A percentile compares a stretch with the other conserved stretches of the same genome.
Evolutionary conservation across 2,329 filamentous ascomycete genomes (phyloP).

Genomic region (Colletotrichum truncatum): DNA sequence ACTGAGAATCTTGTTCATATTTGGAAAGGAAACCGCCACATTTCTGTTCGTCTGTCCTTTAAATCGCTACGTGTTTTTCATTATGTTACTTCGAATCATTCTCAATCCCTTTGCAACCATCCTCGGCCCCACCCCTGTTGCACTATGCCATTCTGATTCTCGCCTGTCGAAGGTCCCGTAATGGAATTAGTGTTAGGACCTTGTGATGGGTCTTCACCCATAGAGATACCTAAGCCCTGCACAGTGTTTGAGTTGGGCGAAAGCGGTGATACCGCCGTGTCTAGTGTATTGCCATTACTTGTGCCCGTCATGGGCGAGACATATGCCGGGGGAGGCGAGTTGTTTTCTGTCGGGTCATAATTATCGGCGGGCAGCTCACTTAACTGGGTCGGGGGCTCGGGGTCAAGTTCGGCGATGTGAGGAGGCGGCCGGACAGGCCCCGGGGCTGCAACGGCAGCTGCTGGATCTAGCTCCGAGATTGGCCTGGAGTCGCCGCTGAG

Average conservation of each 20-base stretch:
- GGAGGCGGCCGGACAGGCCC: not conserved
- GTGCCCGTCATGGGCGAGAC: slow-evolving; percentile 3
- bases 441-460: not conserved
- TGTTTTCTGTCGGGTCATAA: slow-evolving; percentile 7
- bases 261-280: slow-evolving; percentile 15
- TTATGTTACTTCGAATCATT: no score
- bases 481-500: slow-evolving; percentile 13
- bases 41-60: no score
- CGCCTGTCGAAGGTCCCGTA: no score
- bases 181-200: not conserved
- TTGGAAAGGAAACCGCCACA: no score
- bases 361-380: slow-evolving; percentile 22
- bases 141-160: not conserved
- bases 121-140: slow-evolving; percentile 10
- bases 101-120: slow-evolving; percentile 1
- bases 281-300: not conserved
- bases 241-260: slow-evolving; percentile 2
- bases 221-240: not conserved
- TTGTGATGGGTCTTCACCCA: not conserved
- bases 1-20: no score
- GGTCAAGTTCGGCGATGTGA: slow-evolving; percentile 10
- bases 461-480: slow-evolving; percentile 15
- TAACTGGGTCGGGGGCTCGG: not conserved
- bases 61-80: no score
- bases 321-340: slow-evolving; percentile 15